These are phyloP conservation scores for Ustilago cynodontis DNA, from an alignment of 1,284 basidiomycete species.

Conservation along the genomic window DNA sequence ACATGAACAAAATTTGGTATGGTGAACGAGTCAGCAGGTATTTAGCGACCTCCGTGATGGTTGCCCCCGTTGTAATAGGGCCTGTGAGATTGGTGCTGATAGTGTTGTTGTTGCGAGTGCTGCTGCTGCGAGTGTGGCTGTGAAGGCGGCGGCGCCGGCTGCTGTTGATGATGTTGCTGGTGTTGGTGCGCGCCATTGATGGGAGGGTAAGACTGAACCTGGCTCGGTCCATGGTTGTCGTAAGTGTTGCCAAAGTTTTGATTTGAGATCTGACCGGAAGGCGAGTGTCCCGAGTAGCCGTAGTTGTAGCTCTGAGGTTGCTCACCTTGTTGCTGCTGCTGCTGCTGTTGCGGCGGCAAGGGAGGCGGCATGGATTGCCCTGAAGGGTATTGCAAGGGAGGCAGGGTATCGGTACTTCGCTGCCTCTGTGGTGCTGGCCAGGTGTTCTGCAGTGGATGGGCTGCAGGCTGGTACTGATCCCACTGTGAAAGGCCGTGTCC, in stretches of 20 bases:
- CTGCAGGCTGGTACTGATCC: constrained; percentile 6
- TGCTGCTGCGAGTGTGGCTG: too few relatives aligned
- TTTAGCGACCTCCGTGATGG: constrained; percentile 25
- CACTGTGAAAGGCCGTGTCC: constrained; percentile 16
- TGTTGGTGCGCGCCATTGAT: constrained; percentile 16
- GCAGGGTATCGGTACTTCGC: constrained; percentile 22
- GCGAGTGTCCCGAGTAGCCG: constrained; percentile 14
- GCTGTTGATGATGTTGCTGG: constrained; percentile 15
- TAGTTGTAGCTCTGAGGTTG: constrained; percentile 12
- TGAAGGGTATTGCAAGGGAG: constrained; percentile 25
- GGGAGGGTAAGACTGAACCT: constrained; percentile 1
- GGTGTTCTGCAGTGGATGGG: constrained; percentile 7
- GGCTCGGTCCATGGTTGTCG: constrained; percentile 10
- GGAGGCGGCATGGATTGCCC: constrained; percentile 9
- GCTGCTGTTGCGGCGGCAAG: background rate
- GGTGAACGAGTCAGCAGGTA: background rate
- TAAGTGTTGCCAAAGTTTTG: constrained; percentile 6
- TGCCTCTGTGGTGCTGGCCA: constrained; percentile 25
- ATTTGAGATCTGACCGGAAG: background rate
- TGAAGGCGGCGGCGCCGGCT: background rate
- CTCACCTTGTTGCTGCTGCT: constrained; percentile 7
- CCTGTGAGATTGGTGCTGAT: constrained; percentile 3
- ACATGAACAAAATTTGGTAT: constrained; percentile 8
- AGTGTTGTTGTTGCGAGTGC: background rate
- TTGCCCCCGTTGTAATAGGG: constrained; percentile 17